Conservation (phyloP, 768 basidiomycete species). For the Mycena leptocephala region DNA sequence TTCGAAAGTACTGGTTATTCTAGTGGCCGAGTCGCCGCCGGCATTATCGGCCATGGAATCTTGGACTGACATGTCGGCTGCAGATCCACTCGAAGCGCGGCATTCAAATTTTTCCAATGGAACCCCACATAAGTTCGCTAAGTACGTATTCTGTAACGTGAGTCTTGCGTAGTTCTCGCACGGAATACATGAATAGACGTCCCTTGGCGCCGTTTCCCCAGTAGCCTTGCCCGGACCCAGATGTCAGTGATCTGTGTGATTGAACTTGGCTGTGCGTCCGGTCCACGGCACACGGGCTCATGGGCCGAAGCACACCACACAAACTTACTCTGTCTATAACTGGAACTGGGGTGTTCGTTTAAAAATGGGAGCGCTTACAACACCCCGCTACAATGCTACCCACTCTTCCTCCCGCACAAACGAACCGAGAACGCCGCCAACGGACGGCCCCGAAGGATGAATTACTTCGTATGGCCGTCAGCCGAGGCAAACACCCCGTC, state of each 20-base stretch:
- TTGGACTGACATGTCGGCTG: neutral
- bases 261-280: constrained; percentile 17
- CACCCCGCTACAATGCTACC: constrained; percentile 9
- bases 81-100: constrained; percentile 5
- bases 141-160: constrained; percentile 2
- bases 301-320: constrained; percentile 17
- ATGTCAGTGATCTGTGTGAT: constrained; percentile 17
- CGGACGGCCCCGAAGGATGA: constrained; percentile 43
- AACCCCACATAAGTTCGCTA: neutral
- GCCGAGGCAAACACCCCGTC: constrained; percentile 54
- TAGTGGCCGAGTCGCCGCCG: constrained; percentile 21
- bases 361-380: neutral
- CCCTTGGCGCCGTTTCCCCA: constrained; percentile 10
- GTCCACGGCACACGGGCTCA: constrained; percentile 3
- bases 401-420: neutral
- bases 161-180: neutral
- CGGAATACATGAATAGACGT: neutral
- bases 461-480: constrained; percentile 66
- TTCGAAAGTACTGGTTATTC: constrained; percentile 13
- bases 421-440: constrained; percentile 27
- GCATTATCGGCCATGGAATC: neutral
- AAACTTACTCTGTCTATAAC: constrained; percentile 23
- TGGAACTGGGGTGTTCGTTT: neutral
- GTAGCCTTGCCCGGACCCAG: neutral
- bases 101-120: neutral